These are phyloP conservation scores for Boletales sp. DNA, from an alignment of 768 basidiomycete species.

Conservation along the genomic window DNA sequence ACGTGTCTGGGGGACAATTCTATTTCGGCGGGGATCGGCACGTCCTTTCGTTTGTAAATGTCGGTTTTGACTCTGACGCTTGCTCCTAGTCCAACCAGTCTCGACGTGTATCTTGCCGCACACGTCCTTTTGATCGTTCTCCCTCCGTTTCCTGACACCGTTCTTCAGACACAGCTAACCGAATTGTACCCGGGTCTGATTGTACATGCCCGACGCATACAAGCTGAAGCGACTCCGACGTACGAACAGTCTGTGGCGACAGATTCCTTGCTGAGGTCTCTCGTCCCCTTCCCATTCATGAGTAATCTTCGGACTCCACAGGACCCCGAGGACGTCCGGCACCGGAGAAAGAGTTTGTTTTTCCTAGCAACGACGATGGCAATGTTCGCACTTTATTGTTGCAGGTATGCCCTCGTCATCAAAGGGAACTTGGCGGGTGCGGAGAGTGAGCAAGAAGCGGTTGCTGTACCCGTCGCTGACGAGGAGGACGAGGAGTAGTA, in stretches of 20 bases:
- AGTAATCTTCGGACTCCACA: conserved; percentile 10
- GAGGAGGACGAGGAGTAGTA: conserved; percentile 14
- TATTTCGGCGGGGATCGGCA: conserved; percentile 48
- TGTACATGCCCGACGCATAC: conserved; percentile 54
- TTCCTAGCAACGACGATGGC: conserved; percentile 49
- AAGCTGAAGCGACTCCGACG: conserved; percentile 28
- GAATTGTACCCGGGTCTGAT: conserved; percentile 56
- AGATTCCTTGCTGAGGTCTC: conserved; percentile 32
- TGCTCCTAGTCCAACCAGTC: conserved; percentile 48
- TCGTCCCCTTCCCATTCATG: conserved; percentile 34
- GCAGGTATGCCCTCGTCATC: background rate
- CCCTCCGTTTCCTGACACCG: conserved; percentile 59
- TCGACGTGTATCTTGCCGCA: conserved; percentile 67
- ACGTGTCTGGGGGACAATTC: conserved; percentile 49
- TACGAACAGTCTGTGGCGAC: conserved; percentile 16
- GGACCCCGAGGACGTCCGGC: conserved; percentile 43
- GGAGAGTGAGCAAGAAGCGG: conserved; percentile 15
- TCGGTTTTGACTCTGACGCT: background rate
- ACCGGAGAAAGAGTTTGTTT: conserved; percentile 48
- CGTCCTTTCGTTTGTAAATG: conserved; percentile 8
- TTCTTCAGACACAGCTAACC: conserved; percentile 50
- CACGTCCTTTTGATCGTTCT: conserved; percentile 59
- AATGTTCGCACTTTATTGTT: conserved; percentile 38
- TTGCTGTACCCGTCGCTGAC: conserved; percentile 1
- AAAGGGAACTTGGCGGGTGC: background rate